phyloP scores from a whole-genome alignment of 208 protist genomes.

The Crithidia mellificae region DNA sequence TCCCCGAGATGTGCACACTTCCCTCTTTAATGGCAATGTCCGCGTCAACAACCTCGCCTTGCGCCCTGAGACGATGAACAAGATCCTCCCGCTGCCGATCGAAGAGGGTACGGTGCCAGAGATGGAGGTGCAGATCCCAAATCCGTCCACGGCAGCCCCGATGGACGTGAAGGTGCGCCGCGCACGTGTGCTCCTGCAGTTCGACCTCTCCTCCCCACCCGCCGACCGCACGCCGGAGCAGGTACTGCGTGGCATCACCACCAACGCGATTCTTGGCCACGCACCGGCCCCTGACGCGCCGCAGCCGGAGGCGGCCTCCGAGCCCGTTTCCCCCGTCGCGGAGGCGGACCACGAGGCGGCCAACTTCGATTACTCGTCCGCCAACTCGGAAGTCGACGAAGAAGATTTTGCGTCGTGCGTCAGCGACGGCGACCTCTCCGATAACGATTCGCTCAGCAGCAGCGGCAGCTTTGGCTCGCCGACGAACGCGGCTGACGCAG shows the following conservation, averaged over 20 bases:
- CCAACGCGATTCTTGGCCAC: slow-evolving; percentile 54
- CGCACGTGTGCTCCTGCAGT: slow-evolving; percentile 32
- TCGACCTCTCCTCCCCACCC: slow-evolving; percentile 32
- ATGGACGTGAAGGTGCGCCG: slow-evolving; percentile 43
- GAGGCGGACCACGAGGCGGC: slow-evolving; percentile 9
- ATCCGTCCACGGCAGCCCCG: slow-evolving; percentile 49
- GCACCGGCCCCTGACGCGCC: background rate
- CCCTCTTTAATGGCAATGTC: slow-evolving; percentile 50
- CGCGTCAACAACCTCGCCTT: slow-evolving; percentile 57
- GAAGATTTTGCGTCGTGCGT: slow-evolving; percentile 71
- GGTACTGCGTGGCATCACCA: slow-evolving; percentile 56
- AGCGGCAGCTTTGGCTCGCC: slow-evolving; percentile 28
- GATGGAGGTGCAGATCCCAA: slow-evolving; percentile 69
- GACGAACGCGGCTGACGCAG: slow-evolving; percentile 5
- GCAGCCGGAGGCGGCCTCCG: slow-evolving; percentile 14
- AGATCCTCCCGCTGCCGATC: slow-evolving; percentile 59
- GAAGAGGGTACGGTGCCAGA: slow-evolving; percentile 49
- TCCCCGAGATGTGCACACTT: slow-evolving; percentile 65
- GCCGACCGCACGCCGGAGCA: slow-evolving; percentile 49
- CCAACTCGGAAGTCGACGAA: slow-evolving; percentile 15
- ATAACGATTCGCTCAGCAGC: slow-evolving; percentile 26
- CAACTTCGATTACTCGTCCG: slow-evolving; percentile 18
- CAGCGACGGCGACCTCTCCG: slow-evolving; percentile 51
- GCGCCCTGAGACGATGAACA: slow-evolving; percentile 54
- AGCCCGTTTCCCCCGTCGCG: slow-evolving; percentile 19